A percentile compares a stretch with the other conserved stretches of the same genome.
These are phyloP conservation scores for Globisporangium paddicum DNA, from an alignment of 352 stramenopile species.

Conservation along the genomic window DNA sequence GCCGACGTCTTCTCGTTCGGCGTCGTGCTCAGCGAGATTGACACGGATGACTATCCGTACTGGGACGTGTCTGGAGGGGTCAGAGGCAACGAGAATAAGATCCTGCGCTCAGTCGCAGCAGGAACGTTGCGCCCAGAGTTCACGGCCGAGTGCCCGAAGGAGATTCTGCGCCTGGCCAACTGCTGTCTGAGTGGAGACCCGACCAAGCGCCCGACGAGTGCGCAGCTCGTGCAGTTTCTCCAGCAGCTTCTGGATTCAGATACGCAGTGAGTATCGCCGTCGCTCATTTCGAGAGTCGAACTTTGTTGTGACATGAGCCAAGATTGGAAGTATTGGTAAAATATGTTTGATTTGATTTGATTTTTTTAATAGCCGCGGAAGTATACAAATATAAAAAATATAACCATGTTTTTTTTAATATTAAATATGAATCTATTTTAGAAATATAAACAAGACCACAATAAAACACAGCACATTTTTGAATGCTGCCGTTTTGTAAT, in stretches of 20 bases:
- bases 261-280: not conserved
- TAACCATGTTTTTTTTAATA: too few species aligned
- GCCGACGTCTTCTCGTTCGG: constrained; percentile 57
- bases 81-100: too few species aligned
- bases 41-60: constrained; percentile 59
- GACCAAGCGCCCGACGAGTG: not conserved
- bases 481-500: too few species aligned
- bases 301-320: too few species aligned
- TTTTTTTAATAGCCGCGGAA: too few species aligned
- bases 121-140: not conserved
- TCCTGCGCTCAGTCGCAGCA: not conserved
- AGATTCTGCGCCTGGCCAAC: too few species aligned
- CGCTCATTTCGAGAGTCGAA: not conserved
- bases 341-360: too few species aligned
- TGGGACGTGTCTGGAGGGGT: constrained; percentile 22
- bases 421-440: too few species aligned
- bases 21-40: constrained; percentile 49
- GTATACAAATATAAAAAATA: too few species aligned
- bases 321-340: too few species aligned
- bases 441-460: too few species aligned
- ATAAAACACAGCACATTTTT: too few species aligned
- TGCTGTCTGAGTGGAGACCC: not conserved
- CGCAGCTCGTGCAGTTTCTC: not conserved
- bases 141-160: not conserved
- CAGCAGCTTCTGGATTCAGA: not conserved